These are phyloP conservation scores for Paecilomyces dactylethromorphus DNA, from an alignment of 2,329 filamentous ascomycete genomes.

Conservation along the genomic window DNA sequence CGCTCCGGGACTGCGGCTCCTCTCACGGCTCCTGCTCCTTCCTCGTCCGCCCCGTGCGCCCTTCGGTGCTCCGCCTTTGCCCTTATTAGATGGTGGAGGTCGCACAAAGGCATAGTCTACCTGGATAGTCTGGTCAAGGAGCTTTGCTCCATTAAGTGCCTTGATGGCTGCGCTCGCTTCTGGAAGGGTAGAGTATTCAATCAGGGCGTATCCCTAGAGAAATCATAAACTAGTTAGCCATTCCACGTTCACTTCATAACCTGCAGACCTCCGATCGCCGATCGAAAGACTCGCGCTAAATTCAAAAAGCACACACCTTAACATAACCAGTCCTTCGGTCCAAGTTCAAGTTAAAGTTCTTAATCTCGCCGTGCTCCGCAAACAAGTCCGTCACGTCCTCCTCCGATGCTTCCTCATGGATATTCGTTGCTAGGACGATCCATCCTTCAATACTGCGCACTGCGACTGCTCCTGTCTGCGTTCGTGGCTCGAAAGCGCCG, in stretches of 20 bases:
- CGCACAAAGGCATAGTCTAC: slow-evolving; percentile 63
- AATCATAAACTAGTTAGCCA: not conserved
- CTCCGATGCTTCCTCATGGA: slow-evolving; percentile 62
- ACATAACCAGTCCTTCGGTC: slow-evolving; percentile 62
- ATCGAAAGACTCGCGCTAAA: not conserved
- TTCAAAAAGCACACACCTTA: slow-evolving; percentile 45
- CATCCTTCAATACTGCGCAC: slow-evolving; percentile 64
- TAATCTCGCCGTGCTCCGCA: slow-evolving; percentile 60
- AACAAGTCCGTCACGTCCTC: slow-evolving; percentile 62
- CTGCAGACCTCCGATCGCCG: not conserved
- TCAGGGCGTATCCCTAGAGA: slow-evolving; percentile 56
- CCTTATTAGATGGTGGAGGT: slow-evolving; percentile 45
- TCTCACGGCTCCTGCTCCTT: slow-evolving; percentile 39
- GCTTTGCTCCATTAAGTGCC: slow-evolving; percentile 52
- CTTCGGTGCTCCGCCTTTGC: slow-evolving; percentile 36
- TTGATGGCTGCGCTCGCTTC: slow-evolving; percentile 60
- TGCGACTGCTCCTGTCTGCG: slow-evolving; percentile 43
- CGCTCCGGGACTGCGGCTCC: slow-evolving; percentile 39
- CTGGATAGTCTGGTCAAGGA: slow-evolving; percentile 59
- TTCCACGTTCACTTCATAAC: not conserved
- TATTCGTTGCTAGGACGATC: slow-evolving; percentile 64
- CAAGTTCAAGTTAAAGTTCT: slow-evolving; percentile 61
- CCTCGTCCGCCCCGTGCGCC: slow-evolving; percentile 31
- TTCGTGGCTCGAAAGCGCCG: slow-evolving; percentile 34
- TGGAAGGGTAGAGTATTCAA: slow-evolving; percentile 58